Evolutionary conservation across 2,329 filamentous ascomycete species (phyloP), one percentile per base, ranked within the genome.

Genomic region (Xylariales sp.): DNA sequence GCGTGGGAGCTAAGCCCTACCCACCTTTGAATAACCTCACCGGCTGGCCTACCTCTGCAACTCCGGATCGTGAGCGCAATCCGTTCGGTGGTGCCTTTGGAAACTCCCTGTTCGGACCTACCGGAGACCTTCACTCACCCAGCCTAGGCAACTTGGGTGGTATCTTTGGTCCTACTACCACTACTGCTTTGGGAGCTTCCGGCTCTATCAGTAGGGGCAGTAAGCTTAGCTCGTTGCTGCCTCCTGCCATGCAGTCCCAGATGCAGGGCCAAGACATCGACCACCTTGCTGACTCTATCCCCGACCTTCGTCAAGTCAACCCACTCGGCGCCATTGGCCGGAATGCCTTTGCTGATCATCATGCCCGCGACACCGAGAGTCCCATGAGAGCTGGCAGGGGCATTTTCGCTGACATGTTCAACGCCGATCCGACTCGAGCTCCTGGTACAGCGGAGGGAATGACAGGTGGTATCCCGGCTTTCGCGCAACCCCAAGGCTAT

Each of bases 211-310:
- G 86, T 22, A 82, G 88, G 27, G 76, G 80, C 4, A 93, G 86
- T 68, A 94, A 90, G 63, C 72, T 96, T 28, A 86, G 86, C 2
- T 90, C 88, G 2, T 70, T 98, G 18, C 96, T 98, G 57, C 90
- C 91, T 7, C 69, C 82, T 1, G 83, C 85, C 4, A 90, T 95
- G 86, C 90, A 96, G 64, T 86, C 89, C 25, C 88, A 94, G 61
- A 90, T 94, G 84, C 86, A 89, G 45, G 66, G 68, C 3, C 75
- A 82, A 21, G 85, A 91, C 10, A 83, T 84, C 31, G 76, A 79
- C 19, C 71, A 58, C 44, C 53, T 81, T 36, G 69, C 71, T 25
- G 81, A 84, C 44, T 71, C 70, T 1, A 58, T 74, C 10, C 73
- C 76, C 4, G 80, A 85, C 46, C 64, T 80, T 42, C 76, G 80